phyloP scores from a whole-genome alignment of 2,329 filamentous ascomycete species.

The Elsinoe perseae region DNA sequence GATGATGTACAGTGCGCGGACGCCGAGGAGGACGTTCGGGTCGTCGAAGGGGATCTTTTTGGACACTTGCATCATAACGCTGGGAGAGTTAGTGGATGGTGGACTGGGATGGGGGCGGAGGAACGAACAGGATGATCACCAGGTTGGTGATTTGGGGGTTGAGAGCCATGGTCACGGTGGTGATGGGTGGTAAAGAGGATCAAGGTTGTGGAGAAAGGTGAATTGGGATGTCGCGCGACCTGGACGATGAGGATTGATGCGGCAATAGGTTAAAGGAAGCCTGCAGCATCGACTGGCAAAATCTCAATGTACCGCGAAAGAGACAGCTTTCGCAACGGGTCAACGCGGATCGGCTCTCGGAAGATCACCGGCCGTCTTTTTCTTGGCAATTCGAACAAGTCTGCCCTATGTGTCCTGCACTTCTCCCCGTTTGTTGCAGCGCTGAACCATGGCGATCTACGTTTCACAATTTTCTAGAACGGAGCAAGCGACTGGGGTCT shows the following conservation, averaged over 20 bases:
- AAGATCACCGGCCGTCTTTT: not conserved
- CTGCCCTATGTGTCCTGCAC: not conserved
- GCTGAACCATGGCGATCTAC: not conserved
- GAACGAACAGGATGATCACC: slow-evolving; percentile 66
- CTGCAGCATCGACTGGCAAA: slow-evolving; percentile 3
- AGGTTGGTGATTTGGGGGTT: slow-evolving; percentile 58
- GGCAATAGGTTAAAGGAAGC: not conserved
- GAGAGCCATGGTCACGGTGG: slow-evolving; percentile 16
- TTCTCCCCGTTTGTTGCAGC: not conserved
- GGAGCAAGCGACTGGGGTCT: slow-evolving; percentile 6
- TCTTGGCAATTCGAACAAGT: not conserved
- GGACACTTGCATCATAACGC: slow-evolving; percentile 92
- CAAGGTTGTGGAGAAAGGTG: not conserved
- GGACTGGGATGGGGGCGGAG: not conserved
- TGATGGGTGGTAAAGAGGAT: not conserved
- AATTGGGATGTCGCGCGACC: slow-evolving; percentile 12
- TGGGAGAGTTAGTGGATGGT: slow-evolving; percentile 1
- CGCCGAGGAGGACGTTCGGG: slow-evolving; percentile 58
- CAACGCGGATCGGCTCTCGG: not conserved
- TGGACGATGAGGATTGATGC: not conserved
- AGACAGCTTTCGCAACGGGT: not conserved
- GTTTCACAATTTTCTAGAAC: slow-evolving; percentile 6
- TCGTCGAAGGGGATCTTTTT: slow-evolving; percentile 95
- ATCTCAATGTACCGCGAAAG: not conserved
- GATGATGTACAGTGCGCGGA: slow-evolving; percentile 57